Percentiles rank a stretch among this genome's conserved stretches.
Conservation (phyloP, 495 filamentous ascomycete genomes). For the Penicillium dipodomyicola region DNA sequence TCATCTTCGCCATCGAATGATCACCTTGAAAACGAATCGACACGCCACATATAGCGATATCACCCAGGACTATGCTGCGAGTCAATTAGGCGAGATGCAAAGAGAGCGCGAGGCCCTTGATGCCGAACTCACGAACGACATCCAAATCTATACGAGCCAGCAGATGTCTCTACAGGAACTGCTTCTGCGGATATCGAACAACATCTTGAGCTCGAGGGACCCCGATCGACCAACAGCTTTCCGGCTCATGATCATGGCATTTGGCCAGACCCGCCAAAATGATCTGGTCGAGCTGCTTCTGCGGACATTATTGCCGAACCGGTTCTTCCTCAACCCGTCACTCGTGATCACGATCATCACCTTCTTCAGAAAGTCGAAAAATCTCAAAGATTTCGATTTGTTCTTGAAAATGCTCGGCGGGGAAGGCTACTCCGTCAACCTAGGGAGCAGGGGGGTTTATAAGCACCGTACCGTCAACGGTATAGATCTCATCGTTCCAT, state of each 20-base stretch:
- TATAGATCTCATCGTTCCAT: slow-evolving; percentile 37
- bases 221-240: slow-evolving; percentile 39
- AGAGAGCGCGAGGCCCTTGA: slow-evolving; percentile 29
- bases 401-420: slow-evolving; percentile 44
- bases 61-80: slow-evolving; percentile 19
- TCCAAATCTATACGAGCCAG: slow-evolving; percentile 29
- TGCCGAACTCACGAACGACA: slow-evolving; percentile 31
- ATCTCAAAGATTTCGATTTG: slow-evolving; percentile 43
- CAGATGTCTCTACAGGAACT: slow-evolving; percentile 39
- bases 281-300: slow-evolving; percentile 42
- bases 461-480: slow-evolving; percentile 34
- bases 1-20: slow-evolving; percentile 31
- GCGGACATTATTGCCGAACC: slow-evolving; percentile 40
- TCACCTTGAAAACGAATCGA: slow-evolving; percentile 23
- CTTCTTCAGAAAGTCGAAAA: slow-evolving; percentile 44
- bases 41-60: slow-evolving; percentile 31
- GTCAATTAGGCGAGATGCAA: slow-evolving; percentile 13
- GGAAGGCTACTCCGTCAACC: slow-evolving; percentile 35
- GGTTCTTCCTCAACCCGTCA: slow-evolving; percentile 37
- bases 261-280: slow-evolving; percentile 41
- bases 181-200: slow-evolving; percentile 37
- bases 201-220: slow-evolving; percentile 33
- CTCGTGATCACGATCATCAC: slow-evolving; percentile 38
- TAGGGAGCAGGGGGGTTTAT: slow-evolving; percentile 28
- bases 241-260: slow-evolving; percentile 37